Conservation (phyloP, 2,329 filamentous ascomycete genomes). For the Scedosporium aurantiacum region DNA sequence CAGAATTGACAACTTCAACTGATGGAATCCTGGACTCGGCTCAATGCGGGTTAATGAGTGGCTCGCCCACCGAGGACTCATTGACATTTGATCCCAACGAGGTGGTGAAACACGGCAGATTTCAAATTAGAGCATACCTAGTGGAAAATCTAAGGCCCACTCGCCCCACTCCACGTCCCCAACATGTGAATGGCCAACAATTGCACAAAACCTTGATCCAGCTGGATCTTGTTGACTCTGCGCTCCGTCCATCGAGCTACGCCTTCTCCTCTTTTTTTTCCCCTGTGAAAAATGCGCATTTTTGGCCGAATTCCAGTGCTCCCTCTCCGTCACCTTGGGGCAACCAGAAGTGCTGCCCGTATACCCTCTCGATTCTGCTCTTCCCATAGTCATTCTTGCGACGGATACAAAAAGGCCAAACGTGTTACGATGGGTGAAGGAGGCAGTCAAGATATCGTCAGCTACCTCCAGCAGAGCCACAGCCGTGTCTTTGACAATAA, state of each 20-base stretch:
- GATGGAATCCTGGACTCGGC: no score
- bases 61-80: no score
- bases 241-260: neutral
- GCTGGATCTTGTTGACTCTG: no score
- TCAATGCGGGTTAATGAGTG: no score
- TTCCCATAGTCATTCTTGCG: neutral
- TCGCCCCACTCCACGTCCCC: no score
- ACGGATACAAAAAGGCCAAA: neutral
- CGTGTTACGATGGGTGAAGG: neutral
- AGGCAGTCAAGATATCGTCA: constrained; percentile 1
- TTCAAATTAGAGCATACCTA: no score
- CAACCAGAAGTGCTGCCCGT: neutral
- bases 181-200: no score
- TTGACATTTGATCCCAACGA: no score
- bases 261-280: neutral
- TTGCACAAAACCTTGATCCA: no score
- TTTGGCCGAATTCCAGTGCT: neutral
- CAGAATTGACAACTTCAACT: no score
- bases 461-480: constrained; percentile 52
- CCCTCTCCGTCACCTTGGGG: neutral
- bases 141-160: no score
- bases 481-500: constrained; percentile 61
- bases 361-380: neutral
- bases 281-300: neutral
- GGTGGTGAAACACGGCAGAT: no score